Evolutionary conservation across 1,139 yeast species (phyloP).

Genomic region (Torulaspora pretoriensis): DNA sequence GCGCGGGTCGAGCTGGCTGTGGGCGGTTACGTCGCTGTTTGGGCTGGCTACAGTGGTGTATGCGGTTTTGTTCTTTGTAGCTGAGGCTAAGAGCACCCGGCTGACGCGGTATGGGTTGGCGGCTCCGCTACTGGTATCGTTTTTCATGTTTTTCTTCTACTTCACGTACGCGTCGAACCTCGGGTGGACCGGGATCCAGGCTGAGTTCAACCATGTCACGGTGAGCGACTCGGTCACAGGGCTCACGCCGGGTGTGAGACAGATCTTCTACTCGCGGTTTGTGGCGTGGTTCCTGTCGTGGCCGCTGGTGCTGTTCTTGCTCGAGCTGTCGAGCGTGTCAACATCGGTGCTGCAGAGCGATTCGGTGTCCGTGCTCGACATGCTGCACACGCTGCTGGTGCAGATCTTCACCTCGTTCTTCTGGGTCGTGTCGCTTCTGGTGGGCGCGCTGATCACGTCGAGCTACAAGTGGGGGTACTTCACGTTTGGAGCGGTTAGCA

Average conservation of each 20-base stretch:
- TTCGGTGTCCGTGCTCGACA: constrained; percentile 19
- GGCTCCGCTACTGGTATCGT: constrained; percentile 45
- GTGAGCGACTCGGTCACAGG: constrained; percentile 17
- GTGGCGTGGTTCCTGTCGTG: constrained; percentile 61
- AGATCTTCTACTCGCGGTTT: constrained; percentile 57
- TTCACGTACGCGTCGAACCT: constrained; percentile 59
- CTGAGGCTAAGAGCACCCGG: constrained; percentile 36
- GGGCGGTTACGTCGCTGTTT: constrained; percentile 59
- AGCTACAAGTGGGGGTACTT: constrained; percentile 57
- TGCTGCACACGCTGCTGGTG: constrained; percentile 28
- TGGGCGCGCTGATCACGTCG: constrained; percentile 46
- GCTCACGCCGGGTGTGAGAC: constrained; percentile 43
- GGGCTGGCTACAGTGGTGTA: constrained; percentile 44
- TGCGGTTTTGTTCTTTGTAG: constrained; percentile 40
- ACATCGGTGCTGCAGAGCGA: constrained; percentile 14
- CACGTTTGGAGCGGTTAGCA: constrained; percentile 40
- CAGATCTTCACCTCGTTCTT: constrained; percentile 42
- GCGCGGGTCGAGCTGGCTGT: constrained; percentile 67
- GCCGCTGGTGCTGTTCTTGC: constrained; percentile 30
- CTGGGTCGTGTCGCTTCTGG: constrained; percentile 46
- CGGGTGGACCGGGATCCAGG: constrained; percentile 50
- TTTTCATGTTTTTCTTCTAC: constrained; percentile 47
- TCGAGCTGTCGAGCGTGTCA: constrained; percentile 26
- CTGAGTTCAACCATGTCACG: constrained; percentile 49
- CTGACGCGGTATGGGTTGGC: constrained; percentile 43